phyloP scores from a whole-genome alignment of 2,329 filamentous ascomycete genomes.

The Neodidymelliopsis sp. region DNA sequence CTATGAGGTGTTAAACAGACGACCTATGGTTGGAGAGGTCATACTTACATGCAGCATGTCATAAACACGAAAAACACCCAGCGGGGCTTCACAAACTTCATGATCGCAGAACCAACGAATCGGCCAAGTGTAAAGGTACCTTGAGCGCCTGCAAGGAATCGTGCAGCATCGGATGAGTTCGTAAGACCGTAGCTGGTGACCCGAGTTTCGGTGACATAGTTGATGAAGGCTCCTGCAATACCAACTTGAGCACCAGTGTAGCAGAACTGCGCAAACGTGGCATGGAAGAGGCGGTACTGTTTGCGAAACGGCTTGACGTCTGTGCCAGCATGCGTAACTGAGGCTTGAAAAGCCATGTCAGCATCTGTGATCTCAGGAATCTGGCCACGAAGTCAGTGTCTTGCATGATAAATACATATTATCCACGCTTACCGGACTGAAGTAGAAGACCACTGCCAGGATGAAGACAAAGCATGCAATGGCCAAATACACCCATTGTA shows the following conservation, averaged over 20 bases:
- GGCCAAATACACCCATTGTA: conserved; percentile 71
- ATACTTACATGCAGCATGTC: conserved; percentile 61
- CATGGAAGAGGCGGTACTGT: conserved; percentile 78
- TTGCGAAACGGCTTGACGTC: conserved; percentile 61
- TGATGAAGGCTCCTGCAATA: conserved; percentile 55
- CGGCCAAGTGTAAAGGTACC: conserved; percentile 76
- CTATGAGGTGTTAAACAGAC: conserved; percentile 66
- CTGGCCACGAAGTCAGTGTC: background rate
- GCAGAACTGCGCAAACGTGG: conserved; percentile 77
- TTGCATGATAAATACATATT: too few species aligned
- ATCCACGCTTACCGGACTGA: conserved; percentile 48
- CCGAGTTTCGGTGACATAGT: conserved; percentile 60
- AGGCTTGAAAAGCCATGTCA: conserved; percentile 65
- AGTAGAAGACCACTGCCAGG: conserved; percentile 65
- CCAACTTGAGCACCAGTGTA: conserved; percentile 78
- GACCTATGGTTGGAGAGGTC: conserved; percentile 74
- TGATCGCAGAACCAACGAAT: conserved; percentile 71
- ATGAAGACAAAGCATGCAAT: conserved; percentile 67
- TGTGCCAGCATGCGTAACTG: conserved; percentile 43
- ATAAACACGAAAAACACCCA: conserved; percentile 76
- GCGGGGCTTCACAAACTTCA: conserved; percentile 72
- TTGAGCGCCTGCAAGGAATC: conserved; percentile 77
- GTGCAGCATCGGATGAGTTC: conserved; percentile 60
- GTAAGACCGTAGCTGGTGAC: conserved; percentile 10
- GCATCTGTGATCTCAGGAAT: conserved; percentile 30